Conservation (phyloP, 495 filamentous ascomycete species). For the Penicillium parvum region DNA sequence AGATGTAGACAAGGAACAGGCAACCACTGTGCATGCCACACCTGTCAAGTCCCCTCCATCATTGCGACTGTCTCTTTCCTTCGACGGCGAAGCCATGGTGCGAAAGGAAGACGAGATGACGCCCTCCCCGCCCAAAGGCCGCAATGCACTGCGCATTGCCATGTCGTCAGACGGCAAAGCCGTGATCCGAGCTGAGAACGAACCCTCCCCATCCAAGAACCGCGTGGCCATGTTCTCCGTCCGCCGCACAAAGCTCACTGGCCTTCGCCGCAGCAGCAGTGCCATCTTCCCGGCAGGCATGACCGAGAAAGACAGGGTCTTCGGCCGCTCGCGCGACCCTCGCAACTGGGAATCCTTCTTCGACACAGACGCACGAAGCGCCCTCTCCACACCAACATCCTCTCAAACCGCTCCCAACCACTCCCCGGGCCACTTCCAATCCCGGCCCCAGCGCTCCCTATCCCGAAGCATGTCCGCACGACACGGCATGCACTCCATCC, state of each 20-base stretch:
- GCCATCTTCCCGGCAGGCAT: conserved; percentile 41
- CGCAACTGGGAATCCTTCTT: conserved; percentile 81
- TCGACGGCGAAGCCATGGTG: conserved; percentile 80
- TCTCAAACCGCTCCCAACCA: conserved; percentile 66
- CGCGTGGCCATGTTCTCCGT: conserved; percentile 49
- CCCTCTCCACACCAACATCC: conserved; percentile 66
- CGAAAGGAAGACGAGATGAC: conserved; percentile 58
- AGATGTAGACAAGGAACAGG: conserved; percentile 8
- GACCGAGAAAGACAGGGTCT: conserved; percentile 33
- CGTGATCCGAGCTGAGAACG: conserved; percentile 44
- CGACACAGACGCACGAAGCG: conserved; percentile 66
- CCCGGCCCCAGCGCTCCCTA: conserved; percentile 50
- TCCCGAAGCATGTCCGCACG: conserved; percentile 37
- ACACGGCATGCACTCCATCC: conserved; percentile 51
- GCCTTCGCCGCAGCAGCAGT: conserved; percentile 60
- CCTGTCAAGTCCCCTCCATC: conserved; percentile 43
- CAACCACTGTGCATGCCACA: conserved; percentile 13
- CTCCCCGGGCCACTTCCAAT: conserved; percentile 68
- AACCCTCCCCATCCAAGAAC: conserved; percentile 49
- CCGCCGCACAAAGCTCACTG: conserved; percentile 48
- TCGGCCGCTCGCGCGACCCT: conserved; percentile 76
- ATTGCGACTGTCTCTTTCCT: conserved; percentile 61
- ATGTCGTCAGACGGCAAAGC: conserved; percentile 51
- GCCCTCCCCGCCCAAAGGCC: conserved; percentile 64
- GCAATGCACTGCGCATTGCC: conserved; percentile 40